phyloP scores from a whole-genome alignment of 2,329 filamentous ascomycete species.

The Aspergillus pseudoviridinutans region DNA sequence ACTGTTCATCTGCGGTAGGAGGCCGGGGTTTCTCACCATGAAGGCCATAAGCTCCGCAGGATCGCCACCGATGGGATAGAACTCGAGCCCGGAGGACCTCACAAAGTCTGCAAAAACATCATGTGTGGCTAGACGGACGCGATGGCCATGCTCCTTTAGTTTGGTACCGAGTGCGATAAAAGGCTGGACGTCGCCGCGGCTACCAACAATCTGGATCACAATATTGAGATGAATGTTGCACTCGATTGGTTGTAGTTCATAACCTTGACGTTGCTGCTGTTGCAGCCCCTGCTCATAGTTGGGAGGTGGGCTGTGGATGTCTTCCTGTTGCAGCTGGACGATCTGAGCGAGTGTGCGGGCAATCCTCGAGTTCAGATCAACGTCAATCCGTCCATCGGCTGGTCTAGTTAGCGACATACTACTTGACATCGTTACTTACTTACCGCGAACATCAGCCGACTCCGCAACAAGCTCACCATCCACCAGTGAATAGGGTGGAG shows the following conservation, averaged over 20 bases:
- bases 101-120: constrained; percentile 53
- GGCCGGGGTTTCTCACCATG: constrained; percentile 48
- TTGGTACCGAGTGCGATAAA: constrained; percentile 55
- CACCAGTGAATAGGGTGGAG: neutral
- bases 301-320: constrained; percentile 13
- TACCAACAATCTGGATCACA: constrained; percentile 56
- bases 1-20: constrained; percentile 38
- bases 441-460: neutral
- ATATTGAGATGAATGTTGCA: constrained; percentile 43
- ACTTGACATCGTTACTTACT: neutral
- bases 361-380: constrained; percentile 17
- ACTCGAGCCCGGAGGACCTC: constrained; percentile 50
- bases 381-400: constrained; percentile 19
- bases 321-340: constrained; percentile 6
- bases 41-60: constrained; percentile 51
- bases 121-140: constrained; percentile 57
- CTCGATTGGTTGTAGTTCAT: neutral
- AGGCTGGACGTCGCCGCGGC: constrained; percentile 55
- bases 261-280: neutral
- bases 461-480: neutral
- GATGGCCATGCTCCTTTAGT: constrained; percentile 49
- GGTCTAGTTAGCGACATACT: neutral
- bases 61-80: constrained; percentile 56
- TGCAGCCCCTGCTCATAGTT: constrained; percentile 6
- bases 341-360: constrained; percentile 12